Percentiles rank a stretch among this genome's conserved stretches.
phyloP scores from a whole-genome alignment of 805 yeast genomes.

The Wickerhamomyces silvicola region DNA sequence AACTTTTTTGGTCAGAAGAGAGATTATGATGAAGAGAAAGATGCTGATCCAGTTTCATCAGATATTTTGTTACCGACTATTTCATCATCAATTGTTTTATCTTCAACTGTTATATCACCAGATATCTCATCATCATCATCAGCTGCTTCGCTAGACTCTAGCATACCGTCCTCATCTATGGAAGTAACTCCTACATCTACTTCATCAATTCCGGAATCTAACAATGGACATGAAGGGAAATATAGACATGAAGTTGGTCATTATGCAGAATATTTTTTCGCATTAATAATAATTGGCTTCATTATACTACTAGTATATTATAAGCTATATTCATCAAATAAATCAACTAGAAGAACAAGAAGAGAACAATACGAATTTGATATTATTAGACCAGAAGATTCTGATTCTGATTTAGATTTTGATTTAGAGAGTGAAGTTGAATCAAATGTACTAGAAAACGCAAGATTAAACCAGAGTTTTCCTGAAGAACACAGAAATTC shows the following conservation, averaged over 20 bases:
- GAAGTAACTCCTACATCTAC: slow-evolving; percentile 1
- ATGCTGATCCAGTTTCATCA: no score
- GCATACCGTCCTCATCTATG: slow-evolving; percentile 1
- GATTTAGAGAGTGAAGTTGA: slow-evolving; percentile 74
- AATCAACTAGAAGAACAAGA: slow-evolving; percentile 36
- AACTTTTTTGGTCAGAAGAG: slow-evolving; percentile 73
- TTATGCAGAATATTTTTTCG: slow-evolving; percentile 56
- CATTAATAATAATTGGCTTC: slow-evolving; percentile 54
- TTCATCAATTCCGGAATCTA: slow-evolving; percentile 5
- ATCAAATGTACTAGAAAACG: no score
- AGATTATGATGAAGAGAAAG: slow-evolving; percentile 33
- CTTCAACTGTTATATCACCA: no score
- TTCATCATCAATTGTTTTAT: no score
- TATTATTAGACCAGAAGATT: slow-evolving; percentile 41
- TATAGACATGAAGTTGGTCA: slow-evolving; percentile 34
- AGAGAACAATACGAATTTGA: slow-evolving; percentile 29
- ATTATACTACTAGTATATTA: slow-evolving; percentile 36
- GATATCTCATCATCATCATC: slow-evolving; percentile 2
- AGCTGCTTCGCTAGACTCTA: slow-evolving; percentile 4
- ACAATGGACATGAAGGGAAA: slow-evolving; percentile 31
- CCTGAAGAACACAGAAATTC: slow-evolving; percentile 5
- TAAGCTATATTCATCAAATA: slow-evolving; percentile 32
- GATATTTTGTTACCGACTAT: no score
- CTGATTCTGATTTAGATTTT: slow-evolving; percentile 63
- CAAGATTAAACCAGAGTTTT: slow-evolving; percentile 8